Evolutionary conservation across 805 yeast genomes (phyloP), one percentile per base, ranked within the genome.

Genomic region (Barnettozyma californica): DNA sequence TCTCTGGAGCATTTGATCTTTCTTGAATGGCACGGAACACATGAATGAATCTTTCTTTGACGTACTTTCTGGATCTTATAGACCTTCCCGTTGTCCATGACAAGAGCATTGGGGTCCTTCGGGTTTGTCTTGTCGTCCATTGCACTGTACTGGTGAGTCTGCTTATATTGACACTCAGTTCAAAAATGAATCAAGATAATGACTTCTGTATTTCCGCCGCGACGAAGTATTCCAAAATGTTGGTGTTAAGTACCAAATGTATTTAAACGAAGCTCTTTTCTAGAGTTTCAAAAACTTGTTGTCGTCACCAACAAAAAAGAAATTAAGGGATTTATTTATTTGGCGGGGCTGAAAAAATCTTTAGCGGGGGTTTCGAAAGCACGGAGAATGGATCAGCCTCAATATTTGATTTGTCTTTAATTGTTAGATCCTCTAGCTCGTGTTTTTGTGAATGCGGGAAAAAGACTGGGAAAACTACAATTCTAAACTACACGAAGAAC

Each of bases 1-100:
- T 67, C 76, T 53, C 82, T 65, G 1, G 79, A 69, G 56, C 85
- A 80, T 56, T 77, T 78, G 54, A 78, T 73, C 60, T 80, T 80
- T 53, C 77, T 73, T 38, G 77, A 71, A 57, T 80, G 83, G 56
- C 86, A 80, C 41, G 82, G 68, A 14, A 76, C 73, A 60, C 86
- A 80, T 46, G 78, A 71, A 40, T 76, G 67, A 40, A 81, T 79
- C 56, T 74, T 74, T 46, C 87, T 61, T 60, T 81, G 87, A 52
- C 87, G 73, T 3, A 81, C 68, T 50, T 76, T 78, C 55, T 81
- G 87, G 16, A 79, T 76, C 60, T 81, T 81, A 68, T 77, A 76
- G 7, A 80, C 75, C 53, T 75, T 76, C 9, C 77, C 82, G 55
- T 76, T 69, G 4, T 76, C 76, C 51, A 76, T 58, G 8, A 72